A percentile compares a stretch with the other conserved stretches of the same genome.
phyloP scores from a whole-genome alignment of 371 early-diverging fungal species.

The Mortierella sp. region DNA sequence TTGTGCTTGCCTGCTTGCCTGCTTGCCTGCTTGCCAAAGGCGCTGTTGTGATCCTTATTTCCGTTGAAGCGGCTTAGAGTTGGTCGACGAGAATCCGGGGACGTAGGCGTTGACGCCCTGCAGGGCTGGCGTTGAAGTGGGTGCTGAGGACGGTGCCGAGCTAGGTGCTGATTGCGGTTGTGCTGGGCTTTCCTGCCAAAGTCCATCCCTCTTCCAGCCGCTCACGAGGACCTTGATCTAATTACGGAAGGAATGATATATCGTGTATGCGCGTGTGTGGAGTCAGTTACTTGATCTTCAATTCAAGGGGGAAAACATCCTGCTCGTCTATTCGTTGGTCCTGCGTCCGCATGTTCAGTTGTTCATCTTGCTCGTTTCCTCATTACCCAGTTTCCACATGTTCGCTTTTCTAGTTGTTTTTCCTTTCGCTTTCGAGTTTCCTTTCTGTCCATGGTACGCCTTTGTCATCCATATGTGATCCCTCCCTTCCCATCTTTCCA shows the following conservation, averaged over 20 bases:
- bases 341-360: not conserved
- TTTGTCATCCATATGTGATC: too few relatives aligned
- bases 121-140: not conserved
- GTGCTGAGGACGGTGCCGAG: constrained; percentile 23
- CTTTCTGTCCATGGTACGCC: too few relatives aligned
- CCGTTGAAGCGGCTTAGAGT: constrained; percentile 26
- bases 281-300: not conserved
- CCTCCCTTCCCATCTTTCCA: not conserved
- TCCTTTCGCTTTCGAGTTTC: not conserved
- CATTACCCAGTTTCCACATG: not conserved
- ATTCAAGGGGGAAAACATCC: not conserved
- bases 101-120: constrained; percentile 26
- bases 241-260: not conserved
- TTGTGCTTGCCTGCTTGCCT: too few relatives aligned
- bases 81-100: constrained; percentile 37
- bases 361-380: not conserved
- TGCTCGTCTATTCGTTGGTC: not conserved
- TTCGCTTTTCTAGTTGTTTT: too few relatives aligned
- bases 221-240: constrained; percentile 57
- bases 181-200: constrained; percentile 49
- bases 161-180: constrained; percentile 23
- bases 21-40: not conserved
- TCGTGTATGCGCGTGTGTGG: not conserved
- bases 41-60: not conserved
- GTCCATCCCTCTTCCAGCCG: constrained; percentile 59